These are phyloP conservation scores for Gracilaria gracilis DNA, from an alignment of 23 red algal species.

Conservation along the genomic window DNA sequence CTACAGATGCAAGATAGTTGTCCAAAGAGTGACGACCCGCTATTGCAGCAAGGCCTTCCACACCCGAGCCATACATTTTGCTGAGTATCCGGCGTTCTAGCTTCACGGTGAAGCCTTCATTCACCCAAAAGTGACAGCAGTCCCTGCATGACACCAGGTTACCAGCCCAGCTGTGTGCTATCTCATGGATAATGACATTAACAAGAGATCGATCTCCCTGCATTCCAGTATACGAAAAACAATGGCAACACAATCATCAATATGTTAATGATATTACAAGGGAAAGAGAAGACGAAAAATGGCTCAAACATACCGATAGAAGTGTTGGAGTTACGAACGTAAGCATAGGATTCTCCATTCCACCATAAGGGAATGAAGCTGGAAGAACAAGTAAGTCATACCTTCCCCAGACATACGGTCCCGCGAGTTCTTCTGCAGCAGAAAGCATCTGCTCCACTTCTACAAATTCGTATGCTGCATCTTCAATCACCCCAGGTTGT, in stretches of 20 bases:
- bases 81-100: constrained; percentile 75
- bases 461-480: constrained; percentile 65
- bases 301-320: constrained; percentile 33
- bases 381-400: constrained; percentile 79
- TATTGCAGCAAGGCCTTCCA: constrained; percentile 42
- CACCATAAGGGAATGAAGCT: constrained; percentile 73
- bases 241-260: background rate
- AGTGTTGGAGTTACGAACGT: constrained; percentile 86
- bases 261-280: background rate
- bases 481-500: constrained; percentile 42
- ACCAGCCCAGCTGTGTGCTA: constrained; percentile 87
- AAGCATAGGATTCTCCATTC: constrained; percentile 85
- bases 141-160: constrained; percentile 79
- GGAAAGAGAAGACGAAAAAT: background rate
- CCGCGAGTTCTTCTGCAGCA: constrained; percentile 62
- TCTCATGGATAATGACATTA: constrained; percentile 81
- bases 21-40: constrained; percentile 43
- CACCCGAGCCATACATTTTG: constrained; percentile 47
- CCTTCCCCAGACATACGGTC: constrained; percentile 71
- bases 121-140: constrained; percentile 87
- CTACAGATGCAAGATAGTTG: constrained; percentile 49
- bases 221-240: background rate
- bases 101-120: constrained; percentile 93
- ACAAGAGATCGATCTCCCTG: constrained; percentile 82
- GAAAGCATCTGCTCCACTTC: constrained; percentile 57